Evolutionary conservation across 2,329 filamentous ascomycete genomes (phyloP), one percentile per base, ranked within the genome.

Genomic region (Fusarium concolor): DNA sequence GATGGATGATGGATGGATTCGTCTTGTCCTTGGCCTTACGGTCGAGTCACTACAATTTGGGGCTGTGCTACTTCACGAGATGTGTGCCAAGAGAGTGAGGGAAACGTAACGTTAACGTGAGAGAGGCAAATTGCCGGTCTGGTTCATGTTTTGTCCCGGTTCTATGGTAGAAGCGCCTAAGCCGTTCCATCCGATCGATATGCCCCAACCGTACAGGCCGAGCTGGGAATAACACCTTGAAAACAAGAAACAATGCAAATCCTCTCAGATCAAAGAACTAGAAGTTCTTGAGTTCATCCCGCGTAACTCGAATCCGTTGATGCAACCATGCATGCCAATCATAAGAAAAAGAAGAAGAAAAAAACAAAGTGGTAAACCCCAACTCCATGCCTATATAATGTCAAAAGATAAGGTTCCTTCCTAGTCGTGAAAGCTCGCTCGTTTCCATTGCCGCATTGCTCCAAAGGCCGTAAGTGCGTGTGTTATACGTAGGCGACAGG

Each of bases 381-480:
- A 70, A 70, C 67, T 70, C 67, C 67, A 44, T 70, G 67, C 67
- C 62, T 70, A 49, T 53, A 67, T 62, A 66, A 59, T 62, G 35
- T 50, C 52, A 56, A 64, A 70, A 67, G 42, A 52, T 59, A 67
- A 69, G 37, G 56, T 43, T 56, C 63, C 65, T 46, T 43, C 59
- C 60, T 52, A 56, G 41, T 64, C 49, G 62, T 57, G 49, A 52
- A 55, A 10, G 29, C 58, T 47, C 24, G 47, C 39, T 51, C 41
- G 28, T 62, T 52, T 52, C 49, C 52, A 56, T 66, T 63, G 52
- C 66, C 47, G 50, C 65, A 52, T 69, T 69, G 62, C 66, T 68
- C 43, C 38, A 50, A 63, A 69, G 66, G 66, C 66, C 62, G 66
- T 70, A 43, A 62, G 39, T 58, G 57, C 62, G 66, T 56, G 29